A percentile compares a stretch with the other conserved stretches of the same genome.
These are phyloP conservation scores for Lagenidium giganteum DNA, from an alignment of 352 stramenopile genomes.

Conservation along the genomic window DNA sequence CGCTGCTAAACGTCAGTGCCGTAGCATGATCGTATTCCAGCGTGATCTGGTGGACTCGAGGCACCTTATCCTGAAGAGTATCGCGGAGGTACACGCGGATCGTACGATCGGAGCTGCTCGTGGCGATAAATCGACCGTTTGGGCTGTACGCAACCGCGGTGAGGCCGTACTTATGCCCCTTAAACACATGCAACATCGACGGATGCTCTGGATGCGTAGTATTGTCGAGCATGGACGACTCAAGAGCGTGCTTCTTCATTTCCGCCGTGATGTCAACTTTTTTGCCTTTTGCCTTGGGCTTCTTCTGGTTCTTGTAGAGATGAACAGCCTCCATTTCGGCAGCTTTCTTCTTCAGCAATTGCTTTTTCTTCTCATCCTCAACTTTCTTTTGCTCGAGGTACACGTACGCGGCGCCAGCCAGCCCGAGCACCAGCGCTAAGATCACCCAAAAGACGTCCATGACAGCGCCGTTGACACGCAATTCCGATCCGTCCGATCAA, in stretches of 20 bases:
- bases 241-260: constrained; percentile 50
- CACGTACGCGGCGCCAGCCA: constrained; percentile 53
- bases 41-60: constrained; percentile 52
- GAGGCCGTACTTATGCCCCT: constrained; percentile 67
- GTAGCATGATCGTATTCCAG: constrained; percentile 80
- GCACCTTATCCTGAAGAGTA: constrained; percentile 53
- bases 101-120: constrained; percentile 66
- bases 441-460: constrained; percentile 31
- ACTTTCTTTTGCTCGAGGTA: constrained; percentile 46
- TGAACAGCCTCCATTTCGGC: constrained; percentile 32
- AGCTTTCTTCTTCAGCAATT: constrained; percentile 46
- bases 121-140: constrained; percentile 76
- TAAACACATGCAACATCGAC: constrained; percentile 39
- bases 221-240: too few relatives aligned
- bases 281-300: constrained; percentile 52
- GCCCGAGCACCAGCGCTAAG: constrained; percentile 49
- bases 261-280: constrained; percentile 71
- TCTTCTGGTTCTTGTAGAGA: constrained; percentile 46
- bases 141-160: constrained; percentile 66
- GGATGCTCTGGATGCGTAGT: constrained; percentile 41
- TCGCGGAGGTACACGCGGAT: constrained; percentile 69
- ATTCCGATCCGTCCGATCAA: too few relatives aligned
- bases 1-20: constrained; percentile 67
- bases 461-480: too few relatives aligned
- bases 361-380: constrained; percentile 23